phyloP scores from a whole-genome alignment of 1,139 yeast species.

The Pneumocystis wakefieldiae region DNA sequence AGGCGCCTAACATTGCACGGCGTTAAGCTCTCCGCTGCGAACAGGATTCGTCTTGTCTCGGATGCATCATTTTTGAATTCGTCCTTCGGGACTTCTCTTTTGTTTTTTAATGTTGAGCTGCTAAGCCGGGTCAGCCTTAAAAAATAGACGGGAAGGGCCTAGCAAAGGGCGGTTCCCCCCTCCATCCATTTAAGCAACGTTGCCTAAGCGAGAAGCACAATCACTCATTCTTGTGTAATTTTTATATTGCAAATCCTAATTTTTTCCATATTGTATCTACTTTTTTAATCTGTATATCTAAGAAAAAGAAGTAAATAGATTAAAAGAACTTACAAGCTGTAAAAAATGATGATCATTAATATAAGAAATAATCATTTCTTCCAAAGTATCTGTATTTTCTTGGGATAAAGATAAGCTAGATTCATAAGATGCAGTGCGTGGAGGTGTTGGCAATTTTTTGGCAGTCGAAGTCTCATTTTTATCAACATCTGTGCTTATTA shows the following conservation, averaged over 20 bases:
- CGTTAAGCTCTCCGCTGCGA: background rate
- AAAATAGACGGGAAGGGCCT: background rate
- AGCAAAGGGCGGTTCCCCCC: background rate
- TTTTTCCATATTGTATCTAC: background rate
- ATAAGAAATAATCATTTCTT: background rate
- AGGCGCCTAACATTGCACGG: background rate
- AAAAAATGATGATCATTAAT: background rate
- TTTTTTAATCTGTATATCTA: background rate
- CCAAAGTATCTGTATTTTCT: background rate
- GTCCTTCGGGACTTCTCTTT: background rate
- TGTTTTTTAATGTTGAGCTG: background rate
- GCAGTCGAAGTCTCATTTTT: background rate
- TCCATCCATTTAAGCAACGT: too few relatives aligned
- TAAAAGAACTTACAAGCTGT: background rate
- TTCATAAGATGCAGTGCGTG: background rate
- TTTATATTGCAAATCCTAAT: background rate
- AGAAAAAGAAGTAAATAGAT: background rate
- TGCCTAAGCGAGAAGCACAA: too few relatives aligned
- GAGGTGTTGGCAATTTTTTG: background rate
- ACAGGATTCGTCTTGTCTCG: constrained; percentile 1
- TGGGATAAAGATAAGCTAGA: background rate
- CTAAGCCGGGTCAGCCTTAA: background rate
- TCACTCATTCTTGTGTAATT: too few relatives aligned
- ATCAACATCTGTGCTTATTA: background rate
- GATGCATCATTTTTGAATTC: constrained; percentile 1